Evolutionary conservation across 2,329 filamentous ascomycete genomes (phyloP).

Genomic region (Cladophialophora chaetospira): DNA sequence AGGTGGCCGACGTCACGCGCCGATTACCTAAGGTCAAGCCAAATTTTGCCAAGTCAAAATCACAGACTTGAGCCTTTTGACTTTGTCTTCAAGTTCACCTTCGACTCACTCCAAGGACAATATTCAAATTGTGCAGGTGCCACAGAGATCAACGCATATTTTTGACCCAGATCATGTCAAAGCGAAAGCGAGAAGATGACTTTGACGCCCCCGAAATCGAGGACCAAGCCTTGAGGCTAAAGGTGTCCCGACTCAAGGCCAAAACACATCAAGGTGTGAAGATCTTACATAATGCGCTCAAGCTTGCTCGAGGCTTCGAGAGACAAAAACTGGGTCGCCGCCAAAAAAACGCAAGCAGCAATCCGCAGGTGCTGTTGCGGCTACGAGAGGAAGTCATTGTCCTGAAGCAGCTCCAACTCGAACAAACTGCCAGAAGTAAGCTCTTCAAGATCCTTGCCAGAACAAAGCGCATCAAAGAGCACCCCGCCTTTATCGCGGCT

Average conservation of each 20-base stretch:
- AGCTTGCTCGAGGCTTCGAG: slow-evolving; percentile 62
- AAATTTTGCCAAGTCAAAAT: neutral
- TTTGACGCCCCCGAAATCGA: slow-evolving; percentile 3
- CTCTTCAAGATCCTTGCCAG: slow-evolving; percentile 59
- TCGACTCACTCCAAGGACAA: neutral
- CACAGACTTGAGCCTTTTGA: neutral
- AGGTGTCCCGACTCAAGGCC: slow-evolving; percentile 44
- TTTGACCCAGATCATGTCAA: slow-evolving; percentile 26
- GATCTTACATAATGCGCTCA: slow-evolving; percentile 55
- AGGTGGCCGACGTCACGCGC: too few relatives aligned
- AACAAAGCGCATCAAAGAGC: slow-evolving; percentile 59
- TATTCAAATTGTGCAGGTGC: neutral
- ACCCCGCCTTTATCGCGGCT: slow-evolving; percentile 50
- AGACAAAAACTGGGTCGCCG: slow-evolving; percentile 64
- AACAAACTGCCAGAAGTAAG: slow-evolving; percentile 54
- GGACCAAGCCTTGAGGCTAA: slow-evolving; percentile 38
- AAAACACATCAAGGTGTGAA: slow-evolving; percentile 55
- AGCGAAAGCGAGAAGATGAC: slow-evolving; percentile 33
- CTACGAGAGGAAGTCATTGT: slow-evolving; percentile 58
- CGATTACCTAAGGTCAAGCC: neutral
- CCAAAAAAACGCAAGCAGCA: slow-evolving; percentile 56
- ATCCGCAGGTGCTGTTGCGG: slow-evolving; percentile 45
- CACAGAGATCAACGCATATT: neutral
- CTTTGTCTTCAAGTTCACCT: neutral
- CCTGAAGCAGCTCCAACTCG: slow-evolving; percentile 58